A percentile compares a stretch with the other conserved stretches of the same genome.
Evolutionary conservation across 1,284 basidiomycete species (phyloP).

Genomic region (Microbotryum lychnidis-dioicae): DNA sequence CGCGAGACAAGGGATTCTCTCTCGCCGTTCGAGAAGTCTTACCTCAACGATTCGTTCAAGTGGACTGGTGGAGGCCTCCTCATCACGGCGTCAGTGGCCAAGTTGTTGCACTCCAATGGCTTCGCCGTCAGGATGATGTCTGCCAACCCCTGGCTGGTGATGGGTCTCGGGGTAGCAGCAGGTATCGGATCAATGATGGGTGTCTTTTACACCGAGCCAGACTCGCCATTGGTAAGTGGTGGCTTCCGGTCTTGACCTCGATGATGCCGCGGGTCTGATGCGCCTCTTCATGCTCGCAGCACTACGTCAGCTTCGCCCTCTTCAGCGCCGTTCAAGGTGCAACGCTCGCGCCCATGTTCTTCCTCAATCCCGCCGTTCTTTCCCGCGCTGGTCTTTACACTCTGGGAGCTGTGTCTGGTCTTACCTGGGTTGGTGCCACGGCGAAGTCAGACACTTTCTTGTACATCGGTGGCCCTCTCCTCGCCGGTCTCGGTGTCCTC

Average conservation of each 20-base stretch:
- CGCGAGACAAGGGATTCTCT: slow-evolving; percentile 61
- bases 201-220: slow-evolving; percentile 62
- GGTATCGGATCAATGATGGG: slow-evolving; percentile 52
- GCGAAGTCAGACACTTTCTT: slow-evolving; percentile 77
- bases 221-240: slow-evolving; percentile 45
- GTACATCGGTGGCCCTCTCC: slow-evolving; percentile 50
- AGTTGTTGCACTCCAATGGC: slow-evolving; percentile 66
- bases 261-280: slow-evolving; percentile 19
- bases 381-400: slow-evolving; percentile 86
- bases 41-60: slow-evolving; percentile 73
- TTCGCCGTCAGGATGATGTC: slow-evolving; percentile 70
- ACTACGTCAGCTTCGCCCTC: not conserved
- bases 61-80: slow-evolving; percentile 75
- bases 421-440: slow-evolving; percentile 82
- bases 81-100: slow-evolving; percentile 63
- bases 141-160: slow-evolving; percentile 73
- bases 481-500: slow-evolving; percentile 75
- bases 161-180: slow-evolving; percentile 65
- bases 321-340: slow-evolving; percentile 72
- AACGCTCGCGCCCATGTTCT: slow-evolving; percentile 72
- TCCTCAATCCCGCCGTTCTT: slow-evolving; percentile 74
- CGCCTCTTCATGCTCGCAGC: slow-evolving; percentile 49
- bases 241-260: not conserved
- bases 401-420: slow-evolving; percentile 57
- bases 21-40: slow-evolving; percentile 53